Percentiles rank a stretch among this genome's conserved stretches.
Conservation (phyloP, 2,329 filamentous ascomycete genomes). For the Davidsoniella eucalypti region DNA sequence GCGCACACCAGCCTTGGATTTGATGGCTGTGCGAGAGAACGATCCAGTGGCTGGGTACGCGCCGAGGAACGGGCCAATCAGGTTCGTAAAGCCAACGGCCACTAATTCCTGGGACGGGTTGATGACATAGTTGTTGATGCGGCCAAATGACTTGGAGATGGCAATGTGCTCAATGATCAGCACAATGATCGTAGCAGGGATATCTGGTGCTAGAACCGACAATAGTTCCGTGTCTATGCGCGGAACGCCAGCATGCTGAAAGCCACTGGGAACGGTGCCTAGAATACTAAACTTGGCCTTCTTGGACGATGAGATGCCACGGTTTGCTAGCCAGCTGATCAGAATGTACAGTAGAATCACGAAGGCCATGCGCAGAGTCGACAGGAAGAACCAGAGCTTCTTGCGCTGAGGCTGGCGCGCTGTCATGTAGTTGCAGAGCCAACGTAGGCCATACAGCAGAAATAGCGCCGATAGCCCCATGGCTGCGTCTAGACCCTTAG, state of each 20-base stretch:
- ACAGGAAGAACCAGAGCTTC: slow-evolving; percentile 63
- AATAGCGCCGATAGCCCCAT: slow-evolving; percentile 53
- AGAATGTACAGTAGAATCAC: slow-evolving; percentile 67
- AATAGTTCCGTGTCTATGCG: slow-evolving; percentile 50
- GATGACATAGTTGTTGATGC: slow-evolving; percentile 68
- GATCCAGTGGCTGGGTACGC: slow-evolving; percentile 78
- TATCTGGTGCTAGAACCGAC: slow-evolving; percentile 47
- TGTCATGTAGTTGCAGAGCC: slow-evolving; percentile 44
- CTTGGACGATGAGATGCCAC: slow-evolving; percentile 32
- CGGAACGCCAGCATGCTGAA: slow-evolving; percentile 63
- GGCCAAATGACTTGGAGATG: slow-evolving; percentile 67
- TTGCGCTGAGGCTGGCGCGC: slow-evolving; percentile 47
- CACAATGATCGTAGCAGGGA: slow-evolving; percentile 84
- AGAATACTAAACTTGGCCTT: slow-evolving; percentile 48
- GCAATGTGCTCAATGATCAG: slow-evolving; percentile 69
- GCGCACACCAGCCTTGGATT: slow-evolving; percentile 81
- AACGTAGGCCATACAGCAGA: slow-evolving; percentile 52
- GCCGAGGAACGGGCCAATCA: slow-evolving; percentile 63
- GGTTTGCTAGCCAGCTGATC: slow-evolving; percentile 57
- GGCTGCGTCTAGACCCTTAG: slow-evolving; percentile 48
- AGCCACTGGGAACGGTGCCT: slow-evolving; percentile 47
- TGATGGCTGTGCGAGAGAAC: slow-evolving; percentile 83
- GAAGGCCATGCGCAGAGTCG: slow-evolving; percentile 62
- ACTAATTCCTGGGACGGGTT: slow-evolving; percentile 67
- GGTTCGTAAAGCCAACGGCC: slow-evolving; percentile 58